These are phyloP conservation scores for Capsicum baccatum DNA, from an alignment of 257 asterid species.

Conservation along the genomic window DNA sequence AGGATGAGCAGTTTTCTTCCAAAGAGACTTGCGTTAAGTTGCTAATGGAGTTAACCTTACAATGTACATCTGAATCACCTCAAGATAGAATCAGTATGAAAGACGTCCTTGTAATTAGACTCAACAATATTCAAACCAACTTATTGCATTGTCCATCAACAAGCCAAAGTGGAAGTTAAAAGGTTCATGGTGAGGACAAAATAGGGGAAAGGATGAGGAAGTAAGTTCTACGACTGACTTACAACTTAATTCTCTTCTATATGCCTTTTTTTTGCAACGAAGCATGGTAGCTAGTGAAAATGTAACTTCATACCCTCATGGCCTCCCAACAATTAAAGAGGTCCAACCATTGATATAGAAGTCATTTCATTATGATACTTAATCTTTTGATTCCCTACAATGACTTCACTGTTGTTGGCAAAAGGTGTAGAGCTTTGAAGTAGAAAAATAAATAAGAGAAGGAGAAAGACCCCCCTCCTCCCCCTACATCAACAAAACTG, in stretches of 20 bases:
- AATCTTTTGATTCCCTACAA: too few species aligned
- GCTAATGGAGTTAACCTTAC: slow-evolving; percentile 19
- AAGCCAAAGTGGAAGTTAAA: background rate
- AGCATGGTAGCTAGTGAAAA: background rate
- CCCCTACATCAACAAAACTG: too few species aligned
- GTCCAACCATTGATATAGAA: too few species aligned
- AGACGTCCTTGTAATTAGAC: background rate
- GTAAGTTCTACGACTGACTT: background rate
- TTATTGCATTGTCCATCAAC: background rate
- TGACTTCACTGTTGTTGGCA: too few species aligned
- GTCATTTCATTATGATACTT: too few species aligned
- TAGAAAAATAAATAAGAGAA: too few species aligned
- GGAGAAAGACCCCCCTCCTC: too few species aligned
- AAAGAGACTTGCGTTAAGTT: background rate
- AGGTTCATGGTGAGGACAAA: background rate
- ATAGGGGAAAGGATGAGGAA: background rate
- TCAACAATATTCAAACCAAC: slow-evolving; percentile 6
- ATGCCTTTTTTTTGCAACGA: too few species aligned
- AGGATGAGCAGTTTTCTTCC: background rate
- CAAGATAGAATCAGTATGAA: background rate
- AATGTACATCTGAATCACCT: slow-evolving; percentile 21
- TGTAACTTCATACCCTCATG: background rate
- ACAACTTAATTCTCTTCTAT: too few species aligned
- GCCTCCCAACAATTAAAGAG: background rate
- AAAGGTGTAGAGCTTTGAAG: too few species aligned